phyloP scores from a whole-genome alignment of 106 monocot species.

The Gastrodia elata region DNA sequence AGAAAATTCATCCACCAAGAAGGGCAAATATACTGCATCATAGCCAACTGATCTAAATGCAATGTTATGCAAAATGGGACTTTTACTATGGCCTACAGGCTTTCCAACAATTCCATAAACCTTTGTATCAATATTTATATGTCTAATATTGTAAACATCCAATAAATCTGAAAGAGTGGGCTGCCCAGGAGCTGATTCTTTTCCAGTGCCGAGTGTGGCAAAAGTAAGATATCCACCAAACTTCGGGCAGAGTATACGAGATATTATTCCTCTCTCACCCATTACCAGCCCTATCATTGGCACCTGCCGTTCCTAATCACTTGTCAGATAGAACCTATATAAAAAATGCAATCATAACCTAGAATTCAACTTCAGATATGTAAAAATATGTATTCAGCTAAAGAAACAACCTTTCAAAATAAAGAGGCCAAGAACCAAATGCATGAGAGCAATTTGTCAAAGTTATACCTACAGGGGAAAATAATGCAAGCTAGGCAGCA shows the following conservation, averaged over 20 bases:
- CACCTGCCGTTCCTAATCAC: constrained; percentile 53
- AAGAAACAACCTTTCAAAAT: not conserved
- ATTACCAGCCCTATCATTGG: constrained; percentile 93
- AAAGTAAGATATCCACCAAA: constrained; percentile 97
- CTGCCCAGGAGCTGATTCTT: constrained; percentile 90
- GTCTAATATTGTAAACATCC: constrained; percentile 71
- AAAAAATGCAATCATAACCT: constrained; percentile 3
- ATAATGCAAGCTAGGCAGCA: not conserved
- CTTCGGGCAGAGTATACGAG: constrained; percentile 69
- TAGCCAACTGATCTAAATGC: constrained; percentile 54
- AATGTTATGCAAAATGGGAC: constrained; percentile 75
- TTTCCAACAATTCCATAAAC: constrained; percentile 82
- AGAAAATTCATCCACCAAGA: constrained; percentile 70
- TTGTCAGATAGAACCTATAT: constrained; percentile 22
- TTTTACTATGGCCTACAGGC: constrained; percentile 81
- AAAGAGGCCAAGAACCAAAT: not conserved
- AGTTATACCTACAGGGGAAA: not conserved
- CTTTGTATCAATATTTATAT: constrained; percentile 60
- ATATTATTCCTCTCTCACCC: constrained; percentile 79
- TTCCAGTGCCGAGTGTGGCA: constrained; percentile 55
- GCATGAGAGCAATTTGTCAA: not conserved
- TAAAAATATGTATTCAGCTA: not conserved
- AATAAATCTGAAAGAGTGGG: constrained; percentile 72
- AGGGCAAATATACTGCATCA: constrained; percentile 86
- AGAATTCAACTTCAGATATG: not conserved